Base-by-base conservation (phyloP, 139 green algal genomes). In the Desmodesmus armatus region DNA sequence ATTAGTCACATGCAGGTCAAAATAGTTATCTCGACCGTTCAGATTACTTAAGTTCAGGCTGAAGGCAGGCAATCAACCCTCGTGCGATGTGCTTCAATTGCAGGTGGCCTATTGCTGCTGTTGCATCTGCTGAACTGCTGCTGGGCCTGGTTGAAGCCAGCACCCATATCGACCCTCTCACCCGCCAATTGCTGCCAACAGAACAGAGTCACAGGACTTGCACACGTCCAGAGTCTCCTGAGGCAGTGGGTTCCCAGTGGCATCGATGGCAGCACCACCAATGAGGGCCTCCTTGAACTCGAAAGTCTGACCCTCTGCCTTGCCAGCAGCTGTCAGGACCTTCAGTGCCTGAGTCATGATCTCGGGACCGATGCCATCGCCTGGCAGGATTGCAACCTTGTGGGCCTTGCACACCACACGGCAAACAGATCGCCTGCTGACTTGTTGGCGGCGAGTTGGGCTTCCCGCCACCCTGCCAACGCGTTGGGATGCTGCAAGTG, bases 331-430 rank as follows among this genome's bases (percentile, higher is more conserved):
- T 15, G 91, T 89, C 3, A 99, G 92, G 2, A 96, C 90, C 33
- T 94, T 86, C 31, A 95, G 60, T 3, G 96, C 96, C 2, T 97
- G 95, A 27, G 91, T 74, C 69, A 96, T 98, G 81, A 99, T 99
- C 86, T 99, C 97, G 25, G 97, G 97, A 29, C 97, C 97, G 67
- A 99, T 99, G 80, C 97, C 97, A 87, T 99, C 97, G 55, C 97
- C 97, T 33, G 96, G 92, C 40, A 99, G 94, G 19, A 99, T 84
- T 5, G 92, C 93, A 13, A 99, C 92, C 31, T 94, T 96, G 85
- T 98, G 92, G 40, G 58, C 58, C 40, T 72, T 67, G 76, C 76
- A 82, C 21, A 73, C 76, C 23, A 71, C 37, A 23, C 76, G 55
- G 69, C 69, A 77, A 55, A 9, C 31, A 55, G 71, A 29, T 41